Evolutionary conservation across 306 rosid genomes (phyloP).

Genomic region (Datisca glomerata): DNA sequence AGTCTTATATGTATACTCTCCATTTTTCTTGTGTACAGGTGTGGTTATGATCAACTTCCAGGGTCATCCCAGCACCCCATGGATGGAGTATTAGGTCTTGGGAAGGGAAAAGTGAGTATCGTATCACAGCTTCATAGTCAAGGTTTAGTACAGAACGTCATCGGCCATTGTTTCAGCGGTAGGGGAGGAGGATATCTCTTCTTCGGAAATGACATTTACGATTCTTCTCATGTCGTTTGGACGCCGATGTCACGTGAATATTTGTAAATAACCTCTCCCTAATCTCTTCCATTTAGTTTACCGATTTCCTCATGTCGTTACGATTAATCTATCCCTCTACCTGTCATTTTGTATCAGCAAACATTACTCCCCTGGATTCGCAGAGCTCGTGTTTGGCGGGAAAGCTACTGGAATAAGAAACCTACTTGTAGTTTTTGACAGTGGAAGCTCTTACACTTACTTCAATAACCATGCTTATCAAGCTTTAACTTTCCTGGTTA

Average conservation of each 20-base stretch:
- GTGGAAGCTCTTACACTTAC: constrained; percentile 81
- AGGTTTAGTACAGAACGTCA: constrained; percentile 50
- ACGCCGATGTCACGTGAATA: constrained; percentile 43
- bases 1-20: not conserved
- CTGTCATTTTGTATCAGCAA: constrained; percentile 47
- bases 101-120: constrained; percentile 69
- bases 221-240: constrained; percentile 48
- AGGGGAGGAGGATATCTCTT: constrained; percentile 82
- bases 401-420: constrained; percentile 36
- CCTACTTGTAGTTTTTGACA: constrained; percentile 50
- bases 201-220: constrained; percentile 58
- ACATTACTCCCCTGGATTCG: constrained; percentile 73
- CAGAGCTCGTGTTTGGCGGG: constrained; percentile 58
- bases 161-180: constrained; percentile 77
- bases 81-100: constrained; percentile 91
- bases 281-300: not conserved
- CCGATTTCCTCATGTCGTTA: constrained; percentile 10
- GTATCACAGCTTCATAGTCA: constrained; percentile 64
- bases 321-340: no score
- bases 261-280: constrained; percentile 33
- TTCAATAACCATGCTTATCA: constrained; percentile 54
- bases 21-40: constrained; percentile 29
- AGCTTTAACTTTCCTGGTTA: constrained; percentile 46
- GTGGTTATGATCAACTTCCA: constrained; percentile 80
- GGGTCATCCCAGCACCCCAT: constrained; percentile 50